Evolutionary conservation across 306 rosid species (phyloP).

Genomic region (Cicer yamashitae): DNA sequence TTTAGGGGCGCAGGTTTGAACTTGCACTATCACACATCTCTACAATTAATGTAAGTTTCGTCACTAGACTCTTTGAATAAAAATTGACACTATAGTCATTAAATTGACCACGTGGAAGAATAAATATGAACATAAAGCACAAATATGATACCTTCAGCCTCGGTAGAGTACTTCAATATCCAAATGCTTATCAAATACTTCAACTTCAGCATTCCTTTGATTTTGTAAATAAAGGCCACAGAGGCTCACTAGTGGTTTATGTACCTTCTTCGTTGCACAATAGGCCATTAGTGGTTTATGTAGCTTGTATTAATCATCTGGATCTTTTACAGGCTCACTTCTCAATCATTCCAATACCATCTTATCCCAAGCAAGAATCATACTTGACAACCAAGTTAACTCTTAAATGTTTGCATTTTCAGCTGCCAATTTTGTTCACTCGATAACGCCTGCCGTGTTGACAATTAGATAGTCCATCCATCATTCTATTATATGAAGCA

Average conservation of each 20-base stretch:
- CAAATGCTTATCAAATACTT: slow-evolving; percentile 58
- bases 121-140: slow-evolving; percentile 1
- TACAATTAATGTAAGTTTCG: background rate
- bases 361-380: slow-evolving; percentile 1
- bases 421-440: slow-evolving; percentile 32
- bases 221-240: slow-evolving; percentile 51
- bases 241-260: no score
- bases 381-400: slow-evolving; percentile 13
- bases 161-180: slow-evolving; percentile 53
- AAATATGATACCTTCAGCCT: slow-evolving; percentile 59
- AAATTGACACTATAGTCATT: slow-evolving; percentile 28
- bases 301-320: background rate
- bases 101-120: slow-evolving; percentile 5
- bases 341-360: slow-evolving; percentile 28
- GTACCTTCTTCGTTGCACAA: no score
- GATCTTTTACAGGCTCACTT: background rate
- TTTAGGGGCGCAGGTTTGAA: background rate
- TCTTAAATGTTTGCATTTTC: slow-evolving; percentile 29
- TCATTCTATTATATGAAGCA: slow-evolving; percentile 68
- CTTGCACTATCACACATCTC: background rate
- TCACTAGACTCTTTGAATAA: no score
- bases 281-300: no score
- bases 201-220: slow-evolving; percentile 60
- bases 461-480: slow-evolving; percentile 54
- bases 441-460: background rate